Evolutionary conservation across 495 filamentous ascomycete species (phyloP), one percentile per base, ranked within the genome.

Genomic region (Tuber magnatum): DNA sequence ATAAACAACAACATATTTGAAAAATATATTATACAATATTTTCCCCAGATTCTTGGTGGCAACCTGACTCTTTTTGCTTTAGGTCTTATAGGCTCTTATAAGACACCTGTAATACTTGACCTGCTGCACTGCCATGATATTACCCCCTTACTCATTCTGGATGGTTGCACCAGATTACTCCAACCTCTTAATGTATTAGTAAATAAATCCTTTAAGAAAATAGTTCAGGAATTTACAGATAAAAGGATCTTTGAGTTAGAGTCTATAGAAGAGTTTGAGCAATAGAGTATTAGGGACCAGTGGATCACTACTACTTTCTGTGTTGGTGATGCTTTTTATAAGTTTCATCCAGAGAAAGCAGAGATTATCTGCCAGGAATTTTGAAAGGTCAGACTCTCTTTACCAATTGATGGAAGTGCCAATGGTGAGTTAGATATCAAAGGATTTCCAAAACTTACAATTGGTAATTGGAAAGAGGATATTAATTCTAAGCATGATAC

Each of bases 201-300:
- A 3, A 41, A 41, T 8, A 41, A 41, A 41, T 8, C 40, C 3
- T 41, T 41, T 41, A 41, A 41, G n/a, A 41, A 72, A n/a, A 43
- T 12, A 3, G 56, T 72, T 72, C 12, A 24, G 41, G 39, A 70
- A 24, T 69, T 48, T 56, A 74, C 68, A 32, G 43, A 74, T 56
- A 22, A 70, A 61, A n/a, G 68, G n/a, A 75, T 75, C 22, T 39
- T 35, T 18, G 68, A 71, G 18, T 61, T 20, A 35, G 68, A 56
- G 18, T 20, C 41, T 75, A 32, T 39, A 1, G 61, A 74, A 7
- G 40, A 41, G 40, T 41, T 41, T 41, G 40, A 41, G 40, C 40
- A 41, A 41, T 3, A 8, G 40, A 41, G 40, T 3, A 41, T 41
- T 41, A 8, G 40, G 40, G 40, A 41, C 40, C 40, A 41, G 40